Conservation (phyloP, 805 yeast genomes). For the Candida nemodendra region DNA sequence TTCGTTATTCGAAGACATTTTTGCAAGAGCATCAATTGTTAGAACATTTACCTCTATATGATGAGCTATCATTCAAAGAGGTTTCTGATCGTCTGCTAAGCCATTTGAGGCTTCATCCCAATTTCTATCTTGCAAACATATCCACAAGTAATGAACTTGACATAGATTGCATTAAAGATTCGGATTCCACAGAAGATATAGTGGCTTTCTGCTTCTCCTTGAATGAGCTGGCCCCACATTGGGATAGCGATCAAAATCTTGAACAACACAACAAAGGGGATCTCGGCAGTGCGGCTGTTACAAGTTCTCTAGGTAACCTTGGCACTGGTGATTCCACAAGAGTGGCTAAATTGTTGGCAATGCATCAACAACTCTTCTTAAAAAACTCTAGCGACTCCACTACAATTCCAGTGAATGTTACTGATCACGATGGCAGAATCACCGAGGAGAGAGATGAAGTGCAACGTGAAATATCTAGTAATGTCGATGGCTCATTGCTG, state of each 20-base stretch:
- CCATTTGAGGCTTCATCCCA: constrained; percentile 48
- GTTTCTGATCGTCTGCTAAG: constrained; percentile 30
- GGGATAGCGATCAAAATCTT: no score
- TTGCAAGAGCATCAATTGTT: constrained; percentile 22
- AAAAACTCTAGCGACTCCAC: no score
- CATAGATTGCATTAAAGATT: constrained; percentile 30
- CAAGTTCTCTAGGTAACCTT: no score
- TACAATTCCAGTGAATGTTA: no score
- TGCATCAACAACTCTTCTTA: constrained; percentile 21
- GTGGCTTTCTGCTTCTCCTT: constrained; percentile 2
- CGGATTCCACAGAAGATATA: constrained; percentile 30
- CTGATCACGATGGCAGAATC: no score
- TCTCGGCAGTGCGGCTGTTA: no score
- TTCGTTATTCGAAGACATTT: constrained; percentile 41
- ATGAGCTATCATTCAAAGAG: constrained; percentile 23
- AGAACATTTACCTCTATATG: neutral
- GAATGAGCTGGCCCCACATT: no score
- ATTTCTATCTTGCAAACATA: constrained; percentile 24
- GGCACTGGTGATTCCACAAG: no score
- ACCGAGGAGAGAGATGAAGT: no score
- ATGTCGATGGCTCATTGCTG: no score
- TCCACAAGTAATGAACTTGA: constrained; percentile 12
- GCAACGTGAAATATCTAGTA: no score
- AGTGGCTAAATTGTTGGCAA: constrained; percentile 15
- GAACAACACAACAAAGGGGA: no score